A percentile compares a stretch with the other conserved stretches of the same genome.
phyloP scores from a whole-genome alignment of 805 yeast species.

The Metschnikowia cubensis region DNA sequence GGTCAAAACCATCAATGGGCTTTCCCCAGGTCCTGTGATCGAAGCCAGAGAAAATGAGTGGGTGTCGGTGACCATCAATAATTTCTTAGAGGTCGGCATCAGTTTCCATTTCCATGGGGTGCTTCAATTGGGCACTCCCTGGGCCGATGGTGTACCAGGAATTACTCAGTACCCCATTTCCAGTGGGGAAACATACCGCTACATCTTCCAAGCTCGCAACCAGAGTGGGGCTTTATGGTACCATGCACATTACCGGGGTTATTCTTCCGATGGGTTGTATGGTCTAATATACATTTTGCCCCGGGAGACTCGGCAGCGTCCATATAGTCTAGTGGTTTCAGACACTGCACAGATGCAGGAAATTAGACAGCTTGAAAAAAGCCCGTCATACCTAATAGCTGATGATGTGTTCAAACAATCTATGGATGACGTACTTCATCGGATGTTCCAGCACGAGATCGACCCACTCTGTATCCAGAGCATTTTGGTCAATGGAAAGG shows the following conservation, averaged over 20 bases:
- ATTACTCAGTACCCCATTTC: conserved; percentile 50
- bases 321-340: conserved; percentile 27
- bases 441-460: conserved; percentile 28
- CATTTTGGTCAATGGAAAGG: conserved; percentile 29
- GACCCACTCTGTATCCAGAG: conserved; percentile 33
- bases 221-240: conserved; percentile 55
- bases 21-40: conserved; percentile 50
- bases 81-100: conserved; percentile 35
- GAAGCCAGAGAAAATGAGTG: conserved; percentile 32
- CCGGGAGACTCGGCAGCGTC: conserved; percentile 21
- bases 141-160: conserved; percentile 50
- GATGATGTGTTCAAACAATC: conserved; percentile 39
- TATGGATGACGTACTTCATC: conserved; percentile 31
- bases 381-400: conserved; percentile 27
- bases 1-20: conserved; percentile 38
- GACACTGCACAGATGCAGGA: conserved; percentile 25
- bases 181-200: conserved; percentile 38
- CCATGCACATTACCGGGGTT: conserved; percentile 48
- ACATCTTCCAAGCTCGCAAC: conserved; percentile 35
- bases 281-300: conserved; percentile 47
- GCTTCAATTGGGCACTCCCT: conserved; percentile 42
- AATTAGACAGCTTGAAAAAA: conserved; percentile 23
- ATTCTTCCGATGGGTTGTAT: conserved; percentile 45
- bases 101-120: conserved; percentile 55
- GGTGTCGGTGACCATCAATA: conserved; percentile 34